phyloP scores from a whole-genome alignment of 1,284 basidiomycete genomes.

The Marasmius fiardii region DNA sequence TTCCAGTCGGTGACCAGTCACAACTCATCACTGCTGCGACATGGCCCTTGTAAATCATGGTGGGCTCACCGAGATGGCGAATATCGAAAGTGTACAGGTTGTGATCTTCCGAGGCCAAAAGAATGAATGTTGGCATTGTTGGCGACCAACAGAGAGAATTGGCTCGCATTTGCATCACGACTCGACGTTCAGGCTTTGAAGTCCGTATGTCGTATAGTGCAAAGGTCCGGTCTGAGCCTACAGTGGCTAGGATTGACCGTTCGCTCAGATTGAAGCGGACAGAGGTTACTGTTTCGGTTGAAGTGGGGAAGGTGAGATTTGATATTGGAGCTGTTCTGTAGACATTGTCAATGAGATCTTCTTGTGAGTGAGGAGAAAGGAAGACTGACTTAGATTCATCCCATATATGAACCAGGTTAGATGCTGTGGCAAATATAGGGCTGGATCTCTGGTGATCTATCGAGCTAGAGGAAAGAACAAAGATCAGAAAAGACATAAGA shows the following conservation, averaged over 20 bases:
- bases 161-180: conserved; percentile 90
- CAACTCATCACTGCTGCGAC: conserved; percentile 94
- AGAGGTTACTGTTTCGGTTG: conserved; percentile 82
- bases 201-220: conserved; percentile 96
- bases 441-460: conserved; percentile 93
- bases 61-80: conserved; percentile 78
- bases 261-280: conserved; percentile 95
- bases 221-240: conserved; percentile 93
- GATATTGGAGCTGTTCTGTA: conserved; percentile 70
- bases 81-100: conserved; percentile 99
- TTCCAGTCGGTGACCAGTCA: conserved; percentile 94
- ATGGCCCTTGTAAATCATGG: conserved; percentile 96
- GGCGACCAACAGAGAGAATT: conserved; percentile 96
- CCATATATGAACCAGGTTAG: conserved; percentile 94
- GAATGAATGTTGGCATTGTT: conserved; percentile 87
- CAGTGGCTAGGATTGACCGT: conserved; percentile 88
- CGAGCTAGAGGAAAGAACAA: conserved; percentile 48
- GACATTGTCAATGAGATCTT: conserved; percentile 8
- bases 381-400: conserved; percentile 83
- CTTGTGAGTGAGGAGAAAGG: background rate
- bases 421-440: conserved; percentile 90
- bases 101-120: conserved; percentile 97
- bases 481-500: background rate
- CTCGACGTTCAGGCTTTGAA: conserved; percentile 88
- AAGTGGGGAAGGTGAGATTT: conserved; percentile 79